Percentiles rank a stretch among this genome's conserved stretches.
Conservation (phyloP, 2,329 filamentous ascomycete genomes). For the Peltaster fructicola region DNA sequence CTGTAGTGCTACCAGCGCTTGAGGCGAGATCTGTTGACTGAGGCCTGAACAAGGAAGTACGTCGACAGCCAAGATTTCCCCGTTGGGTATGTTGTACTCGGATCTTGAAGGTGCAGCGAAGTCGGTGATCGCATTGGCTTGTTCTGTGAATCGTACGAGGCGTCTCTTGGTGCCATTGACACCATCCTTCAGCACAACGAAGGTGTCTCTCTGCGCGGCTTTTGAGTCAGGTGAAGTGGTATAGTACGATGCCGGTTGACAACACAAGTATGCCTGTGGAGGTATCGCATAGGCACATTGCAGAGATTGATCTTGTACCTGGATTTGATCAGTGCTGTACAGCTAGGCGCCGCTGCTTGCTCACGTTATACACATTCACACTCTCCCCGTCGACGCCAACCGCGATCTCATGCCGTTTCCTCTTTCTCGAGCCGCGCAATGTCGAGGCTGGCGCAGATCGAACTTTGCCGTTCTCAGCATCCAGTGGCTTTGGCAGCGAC, state of each 20-base stretch:
- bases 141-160: conserved; percentile 38
- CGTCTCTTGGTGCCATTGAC: conserved; percentile 30
- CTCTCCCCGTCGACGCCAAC: conserved; percentile 43
- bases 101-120: conserved; percentile 10
- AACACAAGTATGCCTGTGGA: conserved; percentile 39
- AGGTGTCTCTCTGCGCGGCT: conserved; percentile 36
- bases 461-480: conserved; percentile 21
- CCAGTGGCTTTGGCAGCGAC: conserved; percentile 26
- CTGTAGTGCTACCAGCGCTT: conserved; percentile 2
- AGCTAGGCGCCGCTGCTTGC: conserved; percentile 3
- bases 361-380: conserved; percentile 45
- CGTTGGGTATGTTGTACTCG: conserved; percentile 18
- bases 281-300: conserved; percentile 44
- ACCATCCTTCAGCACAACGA: conserved; percentile 32
- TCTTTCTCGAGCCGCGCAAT: conserved; percentile 37
- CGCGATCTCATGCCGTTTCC: conserved; percentile 44
- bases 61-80: conserved; percentile 10
- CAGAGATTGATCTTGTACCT: conserved; percentile 44
- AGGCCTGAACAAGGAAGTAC: conserved; percentile 7
- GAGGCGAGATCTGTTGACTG: conserved; percentile 3
- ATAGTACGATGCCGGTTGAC: conserved; percentile 41
- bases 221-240: conserved; percentile 28
- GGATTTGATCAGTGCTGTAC: conserved; percentile 8
- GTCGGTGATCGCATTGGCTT: conserved; percentile 19
- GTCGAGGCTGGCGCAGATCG: conserved; percentile 33